Evolutionary conservation across 2,329 filamentous ascomycete genomes (phyloP), one percentile per base, ranked within the genome.

Genomic region (Sordariomycetes sp.): DNA sequence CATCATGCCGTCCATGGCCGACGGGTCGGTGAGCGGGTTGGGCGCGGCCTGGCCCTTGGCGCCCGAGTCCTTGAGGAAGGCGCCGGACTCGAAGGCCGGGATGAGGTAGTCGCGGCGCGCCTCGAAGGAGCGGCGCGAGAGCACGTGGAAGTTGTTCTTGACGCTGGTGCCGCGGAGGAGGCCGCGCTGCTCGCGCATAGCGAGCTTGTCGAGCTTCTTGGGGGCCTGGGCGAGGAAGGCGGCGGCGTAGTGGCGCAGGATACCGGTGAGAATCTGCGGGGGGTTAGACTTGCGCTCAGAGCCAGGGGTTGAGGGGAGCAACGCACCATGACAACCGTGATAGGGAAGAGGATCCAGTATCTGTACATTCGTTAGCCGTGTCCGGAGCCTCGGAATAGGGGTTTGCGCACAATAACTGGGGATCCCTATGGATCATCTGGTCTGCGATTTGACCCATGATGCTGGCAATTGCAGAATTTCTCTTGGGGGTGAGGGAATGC

Each of bases 1-100:
- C 94, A 99, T 99, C 94, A 99, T 99, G 65, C 92, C 93, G 70
- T 99, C 95, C 94, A 99, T 99, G 60, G 90, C 90, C 54, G 88
- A 88, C 24, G 95, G 95, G 71, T 99, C 94, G 12, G 88, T 89
- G 83, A 99, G 91, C 3, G 94, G 94, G 74, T 97, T 99, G 43
- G 90, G 85, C 22, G 91, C 87, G 3, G 91, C 88, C 74, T 97
- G 89, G 57, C 92, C 92, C 69, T 88, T 86, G 67, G 79, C 83
- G 58, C 94, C 89, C 1, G 91, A 92, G 62, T 95, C 89, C 70
- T 96, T 97, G 54, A 99, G 78, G 69, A 91, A 99, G 37, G 83
- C 83, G 54, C 95, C 94, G 25, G 84, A 87, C 71, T 97, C 89
- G 74, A 88, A 97, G 14, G 87, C 89, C 4, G 86, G 80, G 57